Base-by-base conservation (phyloP, 768 basidiomycete species). In the Suillus cothurnatus region DNA sequence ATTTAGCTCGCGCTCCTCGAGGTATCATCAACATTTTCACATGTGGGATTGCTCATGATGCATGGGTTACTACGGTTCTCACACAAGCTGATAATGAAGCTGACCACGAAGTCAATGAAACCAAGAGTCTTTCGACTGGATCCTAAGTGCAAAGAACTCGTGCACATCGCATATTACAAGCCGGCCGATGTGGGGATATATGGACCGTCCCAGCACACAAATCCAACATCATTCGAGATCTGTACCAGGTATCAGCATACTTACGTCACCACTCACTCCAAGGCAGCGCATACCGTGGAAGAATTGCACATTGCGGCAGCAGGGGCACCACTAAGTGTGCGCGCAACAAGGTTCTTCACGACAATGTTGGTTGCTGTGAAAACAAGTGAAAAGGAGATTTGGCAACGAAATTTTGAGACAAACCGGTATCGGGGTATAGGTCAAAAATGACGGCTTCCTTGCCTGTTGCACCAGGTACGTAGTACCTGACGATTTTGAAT, bases 391-490 rank as follows among this genome's bases (percentile, higher is more conserved):
- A 12, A 9, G 12, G 12, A 17, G 6, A 3, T 12, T 12, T 21
- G 36, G 23, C 26, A 17, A 26, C 17, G 1, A 36, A 63, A 23
- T 3, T 15, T 8, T 52, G 31, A 21, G n/a, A 57, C 81, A 34
- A 61, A 85, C 85, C 81, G 9, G 86, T 88, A n/a, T 77, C 77
- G 3, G 83, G 82, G 65, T 86, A 85, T 28, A 89, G 72, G 69
- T 88, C 87, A 43, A 88, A 80, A 56, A 89, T 87, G 7, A 77
- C 77, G 28, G 85, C 84, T 73, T 89, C 86, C 67, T 83, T 85
- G 34, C 86, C 85, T 1, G 86, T 87, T 11, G 86, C 85, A 26
- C 81, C 81, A 3, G 78, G 66, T 0, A 88, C 85, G 55, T 70
- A 76, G 71, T 88, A 86, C 56, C 56, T 58, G 23, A 2, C 8